phyloP scores from a whole-genome alignment of 163 green algal species.

The Volvox carteri region DNA sequence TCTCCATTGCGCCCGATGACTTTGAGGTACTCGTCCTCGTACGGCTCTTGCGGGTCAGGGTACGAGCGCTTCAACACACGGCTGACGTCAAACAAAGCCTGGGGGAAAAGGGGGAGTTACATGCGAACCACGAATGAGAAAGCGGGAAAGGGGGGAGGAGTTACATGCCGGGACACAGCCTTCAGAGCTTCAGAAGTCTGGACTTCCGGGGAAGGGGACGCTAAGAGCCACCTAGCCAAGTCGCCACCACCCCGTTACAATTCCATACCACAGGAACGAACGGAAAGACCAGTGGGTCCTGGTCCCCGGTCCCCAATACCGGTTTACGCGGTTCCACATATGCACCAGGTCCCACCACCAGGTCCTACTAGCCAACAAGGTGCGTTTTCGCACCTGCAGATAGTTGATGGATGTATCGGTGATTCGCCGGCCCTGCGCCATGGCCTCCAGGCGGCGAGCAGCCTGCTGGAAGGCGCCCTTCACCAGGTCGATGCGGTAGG shows the following conservation, averaged over 20 bases:
- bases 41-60: slow-evolving; percentile 31
- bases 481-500: slow-evolving; percentile 68
- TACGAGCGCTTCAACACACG: slow-evolving; percentile 50
- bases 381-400: slow-evolving; percentile 60
- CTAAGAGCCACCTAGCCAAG: background rate
- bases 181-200: too few relatives aligned
- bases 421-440: slow-evolving; percentile 60
- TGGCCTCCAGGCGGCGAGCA: slow-evolving; percentile 67
- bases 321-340: too few relatives aligned
- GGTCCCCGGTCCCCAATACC: too few relatives aligned
- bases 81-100: slow-evolving; percentile 64
- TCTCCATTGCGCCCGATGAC: slow-evolving; percentile 19
- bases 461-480: slow-evolving; percentile 61
- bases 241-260: background rate
- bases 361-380: too few relatives aligned
- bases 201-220: background rate
- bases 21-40: slow-evolving; percentile 51
- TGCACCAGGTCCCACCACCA: too few relatives aligned
- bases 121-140: too few relatives aligned
- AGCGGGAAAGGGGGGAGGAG: too few relatives aligned
- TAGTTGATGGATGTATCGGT: slow-evolving; percentile 66
- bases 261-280: too few relatives aligned
- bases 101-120: background rate
- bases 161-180: too few relatives aligned
- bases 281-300: too few relatives aligned